Evolutionary conservation across 1,284 basidiomycete genomes (phyloP).

Genomic region (Leccinum subspadiceum): DNA sequence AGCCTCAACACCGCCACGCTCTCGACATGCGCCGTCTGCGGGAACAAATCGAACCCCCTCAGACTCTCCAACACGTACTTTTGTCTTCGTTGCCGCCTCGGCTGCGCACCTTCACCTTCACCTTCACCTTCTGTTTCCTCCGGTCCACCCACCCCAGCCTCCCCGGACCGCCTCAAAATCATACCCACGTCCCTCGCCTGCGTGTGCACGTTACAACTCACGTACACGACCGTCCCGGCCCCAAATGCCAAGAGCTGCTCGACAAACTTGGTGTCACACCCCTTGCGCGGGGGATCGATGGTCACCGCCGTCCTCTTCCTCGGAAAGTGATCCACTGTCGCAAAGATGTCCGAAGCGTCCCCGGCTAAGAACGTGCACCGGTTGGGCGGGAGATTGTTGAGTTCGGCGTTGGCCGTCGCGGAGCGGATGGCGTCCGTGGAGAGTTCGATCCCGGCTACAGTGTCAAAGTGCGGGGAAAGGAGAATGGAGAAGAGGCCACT

Average conservation of each 20-base stretch:
- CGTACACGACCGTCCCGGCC: constrained; percentile 78
- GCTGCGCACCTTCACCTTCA: neutral
- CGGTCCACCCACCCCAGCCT: constrained; percentile 21
- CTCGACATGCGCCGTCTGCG: constrained; percentile 90
- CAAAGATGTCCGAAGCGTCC: constrained; percentile 71
- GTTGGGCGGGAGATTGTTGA: constrained; percentile 59
- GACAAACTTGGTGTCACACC: constrained; percentile 83
- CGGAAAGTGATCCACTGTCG: constrained; percentile 66
- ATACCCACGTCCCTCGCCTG: constrained; percentile 83
- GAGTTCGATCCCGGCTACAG: constrained; percentile 91
- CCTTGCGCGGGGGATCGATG: constrained; percentile 90
- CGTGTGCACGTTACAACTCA: constrained; percentile 92
- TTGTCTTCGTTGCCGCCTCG: constrained; percentile 29
- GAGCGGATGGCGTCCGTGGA: constrained; percentile 74
- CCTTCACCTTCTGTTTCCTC: constrained; percentile 2
- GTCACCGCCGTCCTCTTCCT: constrained; percentile 67
- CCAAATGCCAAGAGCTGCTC: constrained; percentile 75
- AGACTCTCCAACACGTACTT: constrained; percentile 76
- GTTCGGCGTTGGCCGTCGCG: constrained; percentile 77
- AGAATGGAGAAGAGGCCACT: constrained; percentile 91
- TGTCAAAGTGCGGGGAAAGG: constrained; percentile 75
- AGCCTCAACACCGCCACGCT: constrained; percentile 70
- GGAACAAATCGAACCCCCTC: constrained; percentile 89
- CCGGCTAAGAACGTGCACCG: constrained; percentile 57
- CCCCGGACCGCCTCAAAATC: constrained; percentile 49